These are phyloP conservation scores for Cryphonectria parasitica DNA, from an alignment of 2,329 filamentous ascomycete genomes.

Conservation along the genomic window DNA sequence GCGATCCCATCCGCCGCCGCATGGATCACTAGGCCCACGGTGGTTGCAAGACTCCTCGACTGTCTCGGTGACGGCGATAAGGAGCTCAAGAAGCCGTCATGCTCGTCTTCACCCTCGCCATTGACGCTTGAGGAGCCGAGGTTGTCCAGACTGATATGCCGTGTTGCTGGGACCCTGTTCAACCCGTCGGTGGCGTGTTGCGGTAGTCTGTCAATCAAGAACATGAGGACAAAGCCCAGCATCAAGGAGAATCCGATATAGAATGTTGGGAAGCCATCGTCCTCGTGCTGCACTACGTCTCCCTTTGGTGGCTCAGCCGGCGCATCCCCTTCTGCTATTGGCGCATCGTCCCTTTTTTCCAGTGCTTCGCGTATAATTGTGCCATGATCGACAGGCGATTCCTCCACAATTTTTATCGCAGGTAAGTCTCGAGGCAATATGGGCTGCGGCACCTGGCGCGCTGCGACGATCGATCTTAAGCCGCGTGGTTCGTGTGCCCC, in stretches of 20 bases:
- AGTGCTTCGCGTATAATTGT: conserved; percentile 20
- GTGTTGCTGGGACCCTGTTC: conserved; percentile 67
- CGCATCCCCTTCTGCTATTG: conserved; percentile 31
- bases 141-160: conserved; percentile 88
- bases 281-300: conserved; percentile 36
- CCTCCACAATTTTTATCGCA: conserved; percentile 5
- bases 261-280: conserved; percentile 62
- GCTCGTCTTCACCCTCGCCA: conserved; percentile 56
- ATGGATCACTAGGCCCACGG: conserved; percentile 93
- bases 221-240: conserved; percentile 93
- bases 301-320: conserved; percentile 29
- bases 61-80: conserved; percentile 61
- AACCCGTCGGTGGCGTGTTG: conserved; percentile 70
- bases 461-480: conserved; percentile 27
- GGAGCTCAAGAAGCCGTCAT: conserved; percentile 62
- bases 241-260: conserved; percentile 88
- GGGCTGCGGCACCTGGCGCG: conserved; percentile 10
- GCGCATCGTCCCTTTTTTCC: conserved; percentile 37
- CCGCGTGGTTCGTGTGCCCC: conserved; percentile 43
- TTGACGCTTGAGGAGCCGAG: conserved; percentile 50
- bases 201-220: conserved; percentile 86
- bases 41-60: conserved; percentile 75
- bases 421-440: conserved; percentile 15
- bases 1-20: conserved; percentile 94
- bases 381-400: conserved; percentile 12